Percentiles rank a stretch among this genome's conserved stretches.
phyloP scores from a whole-genome alignment of 2,329 filamentous ascomycete genomes.

The Sporothrix inflata region DNA sequence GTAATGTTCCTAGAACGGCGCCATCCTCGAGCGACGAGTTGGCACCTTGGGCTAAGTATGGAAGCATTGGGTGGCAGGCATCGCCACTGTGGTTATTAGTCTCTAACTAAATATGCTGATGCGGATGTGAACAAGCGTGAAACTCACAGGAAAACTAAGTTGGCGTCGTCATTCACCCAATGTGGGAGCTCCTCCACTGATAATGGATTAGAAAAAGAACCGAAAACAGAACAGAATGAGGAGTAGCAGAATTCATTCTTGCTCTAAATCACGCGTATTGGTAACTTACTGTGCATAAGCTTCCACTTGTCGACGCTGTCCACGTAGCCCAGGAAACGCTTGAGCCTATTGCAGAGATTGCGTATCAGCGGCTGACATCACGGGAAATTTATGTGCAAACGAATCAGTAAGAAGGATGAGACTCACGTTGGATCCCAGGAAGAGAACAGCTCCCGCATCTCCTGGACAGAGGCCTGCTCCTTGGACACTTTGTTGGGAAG shows the following conservation, averaged over 20 bases:
- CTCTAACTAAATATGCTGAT: too few species aligned
- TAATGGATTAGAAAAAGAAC: not conserved
- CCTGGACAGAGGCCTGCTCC: slow-evolving; percentile 38
- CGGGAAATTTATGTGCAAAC: not conserved
- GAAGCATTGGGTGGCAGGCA: not conserved
- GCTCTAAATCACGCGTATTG: too few species aligned
- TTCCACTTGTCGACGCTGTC: not conserved
- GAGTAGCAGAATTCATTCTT: not conserved
- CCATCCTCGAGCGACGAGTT: not conserved
- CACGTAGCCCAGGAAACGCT: not conserved
- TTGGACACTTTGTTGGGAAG: slow-evolving; percentile 30
- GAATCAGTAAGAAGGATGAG: not conserved
- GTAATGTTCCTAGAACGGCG: not conserved
- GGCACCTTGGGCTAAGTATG: not conserved
- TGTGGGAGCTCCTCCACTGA: not conserved
- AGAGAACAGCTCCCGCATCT: slow-evolving; percentile 42
- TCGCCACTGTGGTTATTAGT: not conserved
- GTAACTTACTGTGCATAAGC: not conserved
- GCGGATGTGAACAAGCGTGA: not conserved
- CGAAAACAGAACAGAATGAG: not conserved
- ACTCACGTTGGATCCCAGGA: slow-evolving; percentile 40
- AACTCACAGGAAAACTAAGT: not conserved
- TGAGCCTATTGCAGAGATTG: not conserved
- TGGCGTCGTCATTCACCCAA: not conserved
- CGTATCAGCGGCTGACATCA: not conserved